Percentiles rank a stretch among this genome's conserved stretches.
Evolutionary conservation across 345 rosid genomes (phyloP).

Genomic region (Rhizophora mangle): DNA sequence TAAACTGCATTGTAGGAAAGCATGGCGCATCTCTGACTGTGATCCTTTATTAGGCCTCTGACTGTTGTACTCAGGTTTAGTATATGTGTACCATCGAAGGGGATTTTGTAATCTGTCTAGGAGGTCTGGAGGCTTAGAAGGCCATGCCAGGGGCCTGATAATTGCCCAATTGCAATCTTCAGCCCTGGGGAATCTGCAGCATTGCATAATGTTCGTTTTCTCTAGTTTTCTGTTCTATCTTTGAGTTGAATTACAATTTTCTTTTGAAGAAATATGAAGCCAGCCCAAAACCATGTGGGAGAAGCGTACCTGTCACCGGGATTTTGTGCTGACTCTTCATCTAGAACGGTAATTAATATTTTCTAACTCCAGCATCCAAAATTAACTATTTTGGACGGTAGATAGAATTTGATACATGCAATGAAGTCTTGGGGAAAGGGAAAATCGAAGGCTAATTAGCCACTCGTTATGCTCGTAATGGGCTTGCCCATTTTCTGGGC

Average conservation of each 20-base stretch:
- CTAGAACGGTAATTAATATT: too few relatives aligned
- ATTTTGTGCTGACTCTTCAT: too few relatives aligned
- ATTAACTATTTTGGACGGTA: too few relatives aligned
- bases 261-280: too few relatives aligned
- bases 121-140: slow-evolving; percentile 3
- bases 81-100: slow-evolving; percentile 11
- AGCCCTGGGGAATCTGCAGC: not conserved
- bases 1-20: slow-evolving; percentile 18
- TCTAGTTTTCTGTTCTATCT: not conserved
- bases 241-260: not conserved
- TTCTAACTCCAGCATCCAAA: too few relatives aligned
- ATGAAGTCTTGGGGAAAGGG: too few relatives aligned
- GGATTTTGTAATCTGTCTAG: slow-evolving; percentile 13
- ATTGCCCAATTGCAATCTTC: slow-evolving; percentile 1
- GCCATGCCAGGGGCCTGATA: not conserved
- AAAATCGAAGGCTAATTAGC: too few relatives aligned
- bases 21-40: slow-evolving; percentile 15
- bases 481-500: too few relatives aligned
- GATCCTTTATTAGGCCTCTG: slow-evolving; percentile 15
- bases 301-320: too few relatives aligned
- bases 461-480: too few relatives aligned
- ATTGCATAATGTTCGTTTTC: not conserved
- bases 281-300: too few relatives aligned
- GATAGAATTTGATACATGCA: too few relatives aligned
- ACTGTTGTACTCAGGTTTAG: slow-evolving; percentile 9